Conservation (phyloP, 148 eudicot species). For the Limonium bicolor region DNA sequence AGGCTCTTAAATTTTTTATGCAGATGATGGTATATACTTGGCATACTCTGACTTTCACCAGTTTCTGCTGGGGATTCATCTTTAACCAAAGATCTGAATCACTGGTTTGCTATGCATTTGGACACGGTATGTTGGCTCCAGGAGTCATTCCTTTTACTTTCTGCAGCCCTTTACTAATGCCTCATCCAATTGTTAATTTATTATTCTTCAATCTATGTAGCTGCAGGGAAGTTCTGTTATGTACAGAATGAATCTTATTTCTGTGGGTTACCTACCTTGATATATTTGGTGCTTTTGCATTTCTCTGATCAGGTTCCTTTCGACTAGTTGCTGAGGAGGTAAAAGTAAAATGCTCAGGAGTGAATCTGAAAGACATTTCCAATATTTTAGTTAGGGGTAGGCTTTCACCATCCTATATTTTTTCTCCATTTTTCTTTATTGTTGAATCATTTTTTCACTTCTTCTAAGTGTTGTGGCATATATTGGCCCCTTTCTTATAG, state of each 20-base stretch:
- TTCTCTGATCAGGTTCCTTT: conserved; percentile 54
- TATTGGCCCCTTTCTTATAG: too few relatives aligned
- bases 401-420: too few relatives aligned
- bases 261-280: too few relatives aligned
- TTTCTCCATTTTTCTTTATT: too few relatives aligned
- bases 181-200: too few relatives aligned
- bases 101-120: conserved; percentile 87
- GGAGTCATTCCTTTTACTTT: too few relatives aligned
- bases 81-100: conserved; percentile 72
- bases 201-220: too few relatives aligned
- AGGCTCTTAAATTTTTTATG: too few relatives aligned
- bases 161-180: too few relatives aligned
- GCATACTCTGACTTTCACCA: conserved; percentile 87
- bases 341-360: conserved; percentile 85
- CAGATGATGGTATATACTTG: conserved; percentile 84
- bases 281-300: conserved; percentile 6
- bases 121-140: conserved; percentile 88
- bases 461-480: too few relatives aligned
- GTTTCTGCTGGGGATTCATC: conserved; percentile 67
- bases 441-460: background rate
- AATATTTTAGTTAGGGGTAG: conserved; percentile 72
- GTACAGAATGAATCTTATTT: too few relatives aligned
- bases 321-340: conserved; percentile 96
- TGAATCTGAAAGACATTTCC: conserved; percentile 69
- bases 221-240: too few relatives aligned